Evolutionary conservation across 2,329 filamentous ascomycete genomes (phyloP).

Genomic region (Colletotrichum coccodes): DNA sequence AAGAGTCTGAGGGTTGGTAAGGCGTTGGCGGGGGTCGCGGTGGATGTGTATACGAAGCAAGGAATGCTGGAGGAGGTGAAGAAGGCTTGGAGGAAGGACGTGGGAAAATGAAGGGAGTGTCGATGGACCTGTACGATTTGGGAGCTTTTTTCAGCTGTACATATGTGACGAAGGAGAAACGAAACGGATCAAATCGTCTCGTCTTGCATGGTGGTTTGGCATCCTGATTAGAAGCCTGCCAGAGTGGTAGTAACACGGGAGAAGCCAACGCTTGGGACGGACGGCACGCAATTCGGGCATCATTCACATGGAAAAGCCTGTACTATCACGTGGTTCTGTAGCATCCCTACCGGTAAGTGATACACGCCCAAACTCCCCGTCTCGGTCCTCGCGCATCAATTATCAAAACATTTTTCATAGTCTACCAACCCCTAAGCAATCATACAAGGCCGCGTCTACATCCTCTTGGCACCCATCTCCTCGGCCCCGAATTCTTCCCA

Average conservation of each 20-base stretch:
- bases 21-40: slow-evolving; percentile 37
- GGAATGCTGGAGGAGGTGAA: slow-evolving; percentile 36
- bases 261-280: too few relatives aligned
- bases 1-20: slow-evolving; percentile 37
- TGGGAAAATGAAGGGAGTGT: slow-evolving; percentile 16
- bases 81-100: slow-evolving; percentile 37
- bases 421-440: too few relatives aligned
- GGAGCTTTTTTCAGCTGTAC: too few relatives aligned
- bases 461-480: slow-evolving; percentile 62
- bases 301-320: too few relatives aligned
- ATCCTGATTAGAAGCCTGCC: too few relatives aligned
- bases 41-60: slow-evolving; percentile 35
- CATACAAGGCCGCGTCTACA: too few relatives aligned
- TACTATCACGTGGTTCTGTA: slow-evolving; percentile 1
- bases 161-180: too few relatives aligned
- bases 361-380: slow-evolving; percentile 2
- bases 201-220: background rate
- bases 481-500: slow-evolving; percentile 71
- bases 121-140: background rate
- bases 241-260: too few relatives aligned
- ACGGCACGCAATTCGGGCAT: too few relatives aligned
- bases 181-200: background rate
- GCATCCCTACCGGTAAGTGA: slow-evolving; percentile 5
- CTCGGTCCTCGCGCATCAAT: background rate
- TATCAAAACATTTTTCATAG: background rate